Conservation (phyloP, 2,329 filamentous ascomycete species). For the Alternaria sp. region DNA sequence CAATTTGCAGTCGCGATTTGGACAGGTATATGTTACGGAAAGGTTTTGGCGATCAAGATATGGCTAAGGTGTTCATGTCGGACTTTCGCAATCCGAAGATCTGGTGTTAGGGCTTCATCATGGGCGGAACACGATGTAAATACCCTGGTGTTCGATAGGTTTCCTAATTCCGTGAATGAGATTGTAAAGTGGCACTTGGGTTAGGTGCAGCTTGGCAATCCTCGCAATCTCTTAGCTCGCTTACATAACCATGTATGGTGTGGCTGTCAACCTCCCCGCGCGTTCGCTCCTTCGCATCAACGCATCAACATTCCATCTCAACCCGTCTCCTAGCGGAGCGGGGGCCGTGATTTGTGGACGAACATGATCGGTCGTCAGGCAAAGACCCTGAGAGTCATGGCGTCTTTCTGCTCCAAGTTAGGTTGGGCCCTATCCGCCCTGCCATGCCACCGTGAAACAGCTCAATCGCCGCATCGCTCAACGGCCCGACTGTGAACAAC, state of each 20-base stretch:
- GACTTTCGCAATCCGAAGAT: not conserved
- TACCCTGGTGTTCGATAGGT: not conserved
- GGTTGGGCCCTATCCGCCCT: not conserved
- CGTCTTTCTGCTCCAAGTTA: not conserved
- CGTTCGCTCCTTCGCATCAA: slow-evolving; percentile 3
- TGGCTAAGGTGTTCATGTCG: not conserved
- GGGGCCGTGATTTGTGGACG: not conserved
- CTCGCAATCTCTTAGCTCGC: not conserved
- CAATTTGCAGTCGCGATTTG: not conserved
- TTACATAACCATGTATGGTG: not conserved
- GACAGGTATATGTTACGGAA: not conserved
- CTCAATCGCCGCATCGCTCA: not conserved
- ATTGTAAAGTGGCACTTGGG: too few relatives aligned
- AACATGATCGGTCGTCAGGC: not conserved
- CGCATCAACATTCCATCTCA: not conserved
- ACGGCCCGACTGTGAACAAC: slow-evolving; percentile 4
- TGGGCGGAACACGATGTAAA: not conserved
- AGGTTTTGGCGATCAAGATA: not conserved
- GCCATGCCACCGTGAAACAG: slow-evolving; percentile 5
- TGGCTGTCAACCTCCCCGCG: not conserved
- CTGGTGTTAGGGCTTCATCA: not conserved
- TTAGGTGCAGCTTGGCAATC: not conserved
- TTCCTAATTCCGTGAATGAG: too few relatives aligned
- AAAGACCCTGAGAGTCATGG: not conserved
- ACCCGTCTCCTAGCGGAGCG: not conserved